Evolutionary conservation across 139 green algal species (phyloP), one percentile per base, ranked within the genome.

Genomic region (Picochlorum costavermella): DNA sequence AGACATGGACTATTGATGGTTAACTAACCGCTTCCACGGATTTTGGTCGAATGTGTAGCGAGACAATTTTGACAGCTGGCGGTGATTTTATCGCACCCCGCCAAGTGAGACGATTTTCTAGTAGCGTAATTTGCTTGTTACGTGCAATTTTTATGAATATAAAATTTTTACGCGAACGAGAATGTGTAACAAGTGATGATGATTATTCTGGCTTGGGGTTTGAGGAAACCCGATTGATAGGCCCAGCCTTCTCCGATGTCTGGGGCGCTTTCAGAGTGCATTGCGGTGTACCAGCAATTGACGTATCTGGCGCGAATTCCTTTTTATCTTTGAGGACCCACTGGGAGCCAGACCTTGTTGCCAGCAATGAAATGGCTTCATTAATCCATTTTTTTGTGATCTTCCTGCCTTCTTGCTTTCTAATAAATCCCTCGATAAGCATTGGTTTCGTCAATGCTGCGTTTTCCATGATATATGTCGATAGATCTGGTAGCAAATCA

Each of bases 301-400:
- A 51, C 5, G 58, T 28, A 12, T 28, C 31, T 25, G 9, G 26
- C 13, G 12, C 10, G 61, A 49, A 23, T 28, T 53, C 46, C 12
- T 53, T 23, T 11, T 53, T 53, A 28, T 20, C 16, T 53, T 53
- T 53, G 17, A 23, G 26, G 25, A 53, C 46, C 56, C 55, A 76
- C n/a, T 8, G 23, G 4, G 13, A 61, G 17, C 57, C 63, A 30
- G 17, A 31, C 30, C 56, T 56, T 14, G 69, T 49, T 12, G 64
- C 64, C 4, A 74, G n/a, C 26, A 80, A 71, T 33, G 70, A 77
- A 25, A 89, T 63, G 55, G 63, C 68, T 29, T 63, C 73, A 5
- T 65, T 65, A 31, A 84, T 65, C 59, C 75, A 76, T 5, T 65
- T 72, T 67, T 89, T 89, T 20, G 61, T 56, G 6, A 79, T 28